These are phyloP conservation scores for Bipolaris victoriae DNA, from an alignment of 2,329 filamentous ascomycete genomes.

Conservation along the genomic window DNA sequence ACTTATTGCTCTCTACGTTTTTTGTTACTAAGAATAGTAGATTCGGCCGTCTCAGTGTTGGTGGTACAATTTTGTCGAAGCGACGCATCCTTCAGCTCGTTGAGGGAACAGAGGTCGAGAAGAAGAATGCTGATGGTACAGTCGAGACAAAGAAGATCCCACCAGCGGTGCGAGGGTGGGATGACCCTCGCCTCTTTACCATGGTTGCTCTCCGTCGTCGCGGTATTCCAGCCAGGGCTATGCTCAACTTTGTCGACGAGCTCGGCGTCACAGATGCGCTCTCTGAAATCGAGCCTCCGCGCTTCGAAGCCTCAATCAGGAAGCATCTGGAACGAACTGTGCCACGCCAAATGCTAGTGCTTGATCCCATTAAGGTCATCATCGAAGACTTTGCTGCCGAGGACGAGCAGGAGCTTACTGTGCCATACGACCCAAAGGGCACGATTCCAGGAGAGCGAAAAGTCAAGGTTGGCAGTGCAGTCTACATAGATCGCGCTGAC, in stretches of 20 bases:
- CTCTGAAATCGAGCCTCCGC: slow-evolving; percentile 77
- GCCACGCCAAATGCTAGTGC: slow-evolving; percentile 84
- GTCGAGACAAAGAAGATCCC: slow-evolving; percentile 49
- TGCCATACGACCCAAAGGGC: slow-evolving; percentile 80
- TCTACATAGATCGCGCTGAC: slow-evolving; percentile 84
- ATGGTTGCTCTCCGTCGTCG: slow-evolving; percentile 82
- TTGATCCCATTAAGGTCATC: slow-evolving; percentile 82
- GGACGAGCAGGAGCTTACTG: slow-evolving; percentile 69
- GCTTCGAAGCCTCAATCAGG: slow-evolving; percentile 86
- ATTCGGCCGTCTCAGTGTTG: slow-evolving; percentile 75
- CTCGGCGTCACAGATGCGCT: slow-evolving; percentile 85
- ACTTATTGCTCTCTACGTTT: not conserved
- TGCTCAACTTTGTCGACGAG: slow-evolving; percentile 88
- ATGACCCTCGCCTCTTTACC: slow-evolving; percentile 89
- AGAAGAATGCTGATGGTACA: slow-evolving; percentile 53
- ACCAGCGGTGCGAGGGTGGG: slow-evolving; percentile 78
- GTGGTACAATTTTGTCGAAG: slow-evolving; percentile 86
- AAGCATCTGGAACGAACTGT: slow-evolving; percentile 87
- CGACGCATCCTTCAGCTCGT: slow-evolving; percentile 82
- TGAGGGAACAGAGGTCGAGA: slow-evolving; percentile 60
- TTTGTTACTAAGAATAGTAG: slow-evolving; percentile 29
- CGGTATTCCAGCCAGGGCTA: slow-evolving; percentile 85
- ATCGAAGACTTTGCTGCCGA: slow-evolving; percentile 78
- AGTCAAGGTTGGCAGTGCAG: slow-evolving; percentile 72
- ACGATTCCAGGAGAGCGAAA: slow-evolving; percentile 64